Evolutionary conservation across 1,284 basidiomycete species (phyloP).

Genomic region (Anthracocystis walkeri): DNA sequence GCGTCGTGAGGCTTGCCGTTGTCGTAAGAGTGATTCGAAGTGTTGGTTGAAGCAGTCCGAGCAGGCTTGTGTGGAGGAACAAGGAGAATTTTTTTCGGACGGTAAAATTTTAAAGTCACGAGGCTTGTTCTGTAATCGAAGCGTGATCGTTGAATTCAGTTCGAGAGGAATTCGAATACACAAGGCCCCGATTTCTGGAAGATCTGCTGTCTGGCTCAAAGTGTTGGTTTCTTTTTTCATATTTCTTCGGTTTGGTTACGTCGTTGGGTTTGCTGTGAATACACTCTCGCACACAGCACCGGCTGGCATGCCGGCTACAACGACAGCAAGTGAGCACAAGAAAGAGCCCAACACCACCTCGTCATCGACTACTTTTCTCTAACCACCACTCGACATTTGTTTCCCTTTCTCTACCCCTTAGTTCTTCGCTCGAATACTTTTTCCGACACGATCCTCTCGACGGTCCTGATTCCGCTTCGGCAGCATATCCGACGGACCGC

Average conservation of each 20-base stretch:
- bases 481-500: slow-evolving; percentile 3
- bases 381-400: background rate
- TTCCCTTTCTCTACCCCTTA: background rate
- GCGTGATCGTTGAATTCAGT: slow-evolving; percentile 19
- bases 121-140: slow-evolving; percentile 6
- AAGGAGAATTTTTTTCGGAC: background rate
- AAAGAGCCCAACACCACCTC: background rate
- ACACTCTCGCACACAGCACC: slow-evolving; percentile 2
- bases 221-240: slow-evolving; percentile 9
- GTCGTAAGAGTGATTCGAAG: too few species aligned
- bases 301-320: background rate
- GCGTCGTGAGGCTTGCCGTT: background rate
- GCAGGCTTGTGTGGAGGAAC: slow-evolving; percentile 1
- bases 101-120: background rate
- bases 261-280: slow-evolving; percentile 5
- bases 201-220: background rate
- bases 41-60: background rate
- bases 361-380: background rate
- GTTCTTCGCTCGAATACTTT: too few species aligned
- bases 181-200: slow-evolving; percentile 4
- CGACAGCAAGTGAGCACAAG: slow-evolving; percentile 4
- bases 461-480: background rate
- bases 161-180: background rate
- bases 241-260: background rate
- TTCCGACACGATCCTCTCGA: slow-evolving; percentile 6